Percentiles rank a stretch among this genome's conserved stretches.
phyloP scores from a whole-genome alignment of 2,329 filamentous ascomycete genomes.

The Cercospora zeina region DNA sequence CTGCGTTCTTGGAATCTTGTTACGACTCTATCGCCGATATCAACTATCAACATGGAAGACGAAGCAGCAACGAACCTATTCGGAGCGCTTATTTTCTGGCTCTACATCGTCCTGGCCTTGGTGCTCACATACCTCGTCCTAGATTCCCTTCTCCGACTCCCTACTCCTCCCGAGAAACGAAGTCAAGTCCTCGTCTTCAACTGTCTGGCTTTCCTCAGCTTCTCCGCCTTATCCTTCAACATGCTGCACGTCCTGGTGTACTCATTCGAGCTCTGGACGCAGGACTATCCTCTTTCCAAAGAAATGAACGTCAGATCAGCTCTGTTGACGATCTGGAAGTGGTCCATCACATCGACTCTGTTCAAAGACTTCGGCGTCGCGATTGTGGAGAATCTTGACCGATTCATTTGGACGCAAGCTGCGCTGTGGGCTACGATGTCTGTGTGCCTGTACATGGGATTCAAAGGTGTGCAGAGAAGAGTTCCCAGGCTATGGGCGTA shows the following conservation, averaged over 20 bases:
- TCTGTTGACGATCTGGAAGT: slow-evolving; percentile 32
- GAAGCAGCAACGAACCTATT: slow-evolving; percentile 27
- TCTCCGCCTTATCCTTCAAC: slow-evolving; percentile 38
- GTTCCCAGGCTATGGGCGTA: slow-evolving; percentile 39
- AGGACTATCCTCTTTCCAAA: not conserved
- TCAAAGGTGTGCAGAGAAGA: slow-evolving; percentile 33
- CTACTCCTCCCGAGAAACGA: not conserved
- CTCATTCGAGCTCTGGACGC: slow-evolving; percentile 38
- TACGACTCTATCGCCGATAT: not conserved
- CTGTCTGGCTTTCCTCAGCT: slow-evolving; percentile 36
- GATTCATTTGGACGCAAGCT: slow-evolving; percentile 34
- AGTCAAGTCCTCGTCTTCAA: slow-evolving; percentile 27
- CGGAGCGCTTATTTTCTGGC: slow-evolving; percentile 40
- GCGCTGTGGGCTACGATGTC: slow-evolving; percentile 34
- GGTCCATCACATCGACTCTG: slow-evolving; percentile 38
- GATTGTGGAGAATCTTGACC: slow-evolving; percentile 31
- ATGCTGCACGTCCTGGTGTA: slow-evolving; percentile 41
- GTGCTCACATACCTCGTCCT: slow-evolving; percentile 30
- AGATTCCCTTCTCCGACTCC: slow-evolving; percentile 24
- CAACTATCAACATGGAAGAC: not conserved
- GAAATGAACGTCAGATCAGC: not conserved
- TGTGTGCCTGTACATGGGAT: slow-evolving; percentile 36
- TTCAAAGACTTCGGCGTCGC: slow-evolving; percentile 40
- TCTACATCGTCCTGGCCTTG: slow-evolving; percentile 39
- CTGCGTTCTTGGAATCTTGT: not conserved